These are phyloP conservation scores for Eucalyptus regnans DNA, from an alignment of 345 rosid genomes.

Conservation along the genomic window DNA sequence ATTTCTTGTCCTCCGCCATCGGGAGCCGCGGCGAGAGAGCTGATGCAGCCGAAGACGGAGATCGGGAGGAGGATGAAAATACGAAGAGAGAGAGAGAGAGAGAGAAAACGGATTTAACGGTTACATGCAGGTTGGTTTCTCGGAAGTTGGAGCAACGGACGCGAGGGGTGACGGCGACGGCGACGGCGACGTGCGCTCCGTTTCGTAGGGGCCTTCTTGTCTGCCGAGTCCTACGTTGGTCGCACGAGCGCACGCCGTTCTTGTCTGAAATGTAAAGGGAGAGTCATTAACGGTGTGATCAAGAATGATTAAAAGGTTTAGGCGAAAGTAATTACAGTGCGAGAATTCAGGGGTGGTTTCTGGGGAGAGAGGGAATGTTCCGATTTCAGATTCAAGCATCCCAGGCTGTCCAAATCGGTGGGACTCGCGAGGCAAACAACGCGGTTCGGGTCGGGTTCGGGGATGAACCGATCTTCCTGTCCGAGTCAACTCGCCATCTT, in stretches of 20 bases:
- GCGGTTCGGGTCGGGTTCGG: background rate
- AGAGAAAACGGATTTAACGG: background rate
- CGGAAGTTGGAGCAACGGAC: background rate
- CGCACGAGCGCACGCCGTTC: background rate
- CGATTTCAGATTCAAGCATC: background rate
- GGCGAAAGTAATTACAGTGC: background rate
- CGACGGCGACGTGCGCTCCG: background rate
- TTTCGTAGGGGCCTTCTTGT: background rate
- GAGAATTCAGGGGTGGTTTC: background rate
- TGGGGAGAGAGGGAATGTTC: background rate
- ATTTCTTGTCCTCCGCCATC: conserved; percentile 18
- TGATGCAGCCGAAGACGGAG: background rate
- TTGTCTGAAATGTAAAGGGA: background rate
- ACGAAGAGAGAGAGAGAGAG: background rate
- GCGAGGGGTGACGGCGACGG: background rate
- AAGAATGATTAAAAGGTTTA: too few species aligned
- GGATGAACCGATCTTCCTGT: background rate
- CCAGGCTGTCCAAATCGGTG: background rate
- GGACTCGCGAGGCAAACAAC: background rate
- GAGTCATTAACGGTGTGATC: background rate
- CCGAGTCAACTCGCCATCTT: background rate
- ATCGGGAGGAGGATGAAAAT: background rate
- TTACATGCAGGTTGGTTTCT: background rate
- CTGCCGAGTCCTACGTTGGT: background rate
- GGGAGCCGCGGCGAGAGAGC: background rate